Evolutionary conservation across 306 rosid genomes (phyloP), one percentile per base, ranked within the genome.

Genomic region (Inga oerstediana): DNA sequence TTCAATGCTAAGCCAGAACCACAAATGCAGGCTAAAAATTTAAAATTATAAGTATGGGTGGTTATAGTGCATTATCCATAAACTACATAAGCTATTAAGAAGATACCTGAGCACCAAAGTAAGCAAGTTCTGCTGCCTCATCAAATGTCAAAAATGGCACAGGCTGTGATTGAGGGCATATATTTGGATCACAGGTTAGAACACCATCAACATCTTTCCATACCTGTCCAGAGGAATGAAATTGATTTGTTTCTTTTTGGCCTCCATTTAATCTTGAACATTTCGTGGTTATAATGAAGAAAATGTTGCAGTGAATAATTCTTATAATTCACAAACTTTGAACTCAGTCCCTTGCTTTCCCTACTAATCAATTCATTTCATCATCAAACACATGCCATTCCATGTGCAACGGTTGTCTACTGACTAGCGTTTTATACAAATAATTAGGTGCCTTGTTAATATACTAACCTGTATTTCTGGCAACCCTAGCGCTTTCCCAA

Each of bases 181-280:
- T 88, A 75, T 93, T 91, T 48, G 98, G 98, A 87, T 93, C 98
- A 78, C 94, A 92, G 74, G 98, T 95, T 86, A 95, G 87, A 88
- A 95, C 98, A 59, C 98, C 98, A 90, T 95, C 98, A 75, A 95
- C 98, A 85, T 95, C 98, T 90, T 95, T 95, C 98, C 98, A 95
- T 37, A 95, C 98, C 98, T 95, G 94, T 82, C 77, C 44, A 90
- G 83, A 67, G 77, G 52, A 88, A 68, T 75, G 61, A 79, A 30
- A 75, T 80, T 52, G 77, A 56, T 15, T 64, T 24, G 70, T 58
- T 9, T 69, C 37, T 70, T 80, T 32, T 34, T 66, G 10, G 71
- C 37, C 49, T 58, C 69, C 46, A n/a, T 49, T 56, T 54, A 51
- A 72, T 67, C 67, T 37, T n/a, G 41, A 73, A 66, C 44, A 72